Percentiles rank a stretch among this genome's conserved stretches.
phyloP scores from a whole-genome alignment of 1,139 yeast species.

The Magnusiomyces suaveolens region DNA sequence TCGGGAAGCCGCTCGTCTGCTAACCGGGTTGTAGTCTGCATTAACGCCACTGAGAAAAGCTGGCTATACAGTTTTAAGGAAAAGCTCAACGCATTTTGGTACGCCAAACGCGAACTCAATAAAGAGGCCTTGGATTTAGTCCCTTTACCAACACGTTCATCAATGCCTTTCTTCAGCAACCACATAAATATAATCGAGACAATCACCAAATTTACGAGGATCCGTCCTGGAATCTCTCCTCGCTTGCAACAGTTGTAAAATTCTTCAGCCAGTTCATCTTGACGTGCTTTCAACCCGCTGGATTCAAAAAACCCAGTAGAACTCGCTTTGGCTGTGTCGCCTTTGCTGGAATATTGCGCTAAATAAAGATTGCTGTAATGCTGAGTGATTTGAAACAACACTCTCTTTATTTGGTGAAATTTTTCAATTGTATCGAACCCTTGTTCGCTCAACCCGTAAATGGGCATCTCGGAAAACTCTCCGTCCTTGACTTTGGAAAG shows the following conservation, averaged over 20 bases:
- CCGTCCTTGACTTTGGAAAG: conserved; percentile 8
- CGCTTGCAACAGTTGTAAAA: conserved; percentile 8
- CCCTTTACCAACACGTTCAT: background rate
- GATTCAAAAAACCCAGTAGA: background rate
- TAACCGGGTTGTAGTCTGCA: background rate
- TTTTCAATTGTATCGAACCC: background rate
- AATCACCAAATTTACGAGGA: conserved; percentile 11
- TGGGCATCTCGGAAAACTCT: background rate
- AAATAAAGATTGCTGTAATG: conserved; percentile 8
- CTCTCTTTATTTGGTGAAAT: conserved; percentile 8
- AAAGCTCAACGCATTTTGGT: conserved; percentile 1
- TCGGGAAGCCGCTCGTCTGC: conserved; percentile 1
- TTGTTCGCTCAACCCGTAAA: conserved; percentile 12
- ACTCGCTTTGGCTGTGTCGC: background rate
- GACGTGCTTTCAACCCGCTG: background rate
- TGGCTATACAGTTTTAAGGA: conserved; percentile 10
- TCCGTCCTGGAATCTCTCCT: conserved; percentile 6
- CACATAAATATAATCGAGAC: conserved; percentile 10
- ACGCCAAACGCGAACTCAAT: background rate
- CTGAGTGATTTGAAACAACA: conserved; percentile 11
- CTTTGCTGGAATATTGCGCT: conserved; percentile 4
- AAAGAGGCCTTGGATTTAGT: background rate
- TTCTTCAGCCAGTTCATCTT: conserved; percentile 12
- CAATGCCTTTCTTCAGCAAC: conserved; percentile 9
- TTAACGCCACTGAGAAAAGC: conserved; percentile 7